Percentiles rank a stretch among this genome's conserved stretches.
Evolutionary conservation across 345 rosid species (phyloP).

Genomic region (Eucalyptus sp.): DNA sequence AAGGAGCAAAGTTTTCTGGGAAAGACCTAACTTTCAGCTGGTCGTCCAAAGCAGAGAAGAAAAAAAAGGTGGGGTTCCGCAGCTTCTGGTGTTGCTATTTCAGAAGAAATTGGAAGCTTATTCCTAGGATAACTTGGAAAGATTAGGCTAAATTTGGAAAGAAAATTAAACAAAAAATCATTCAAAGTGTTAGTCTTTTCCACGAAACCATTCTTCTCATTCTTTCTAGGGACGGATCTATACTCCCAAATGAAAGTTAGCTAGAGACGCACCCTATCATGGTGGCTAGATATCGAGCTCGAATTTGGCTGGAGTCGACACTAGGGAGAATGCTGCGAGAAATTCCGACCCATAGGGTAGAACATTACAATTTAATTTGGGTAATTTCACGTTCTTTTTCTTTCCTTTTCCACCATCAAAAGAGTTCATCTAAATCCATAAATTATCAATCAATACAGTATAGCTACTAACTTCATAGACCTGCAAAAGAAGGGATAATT

Average conservation of each 20-base stretch:
- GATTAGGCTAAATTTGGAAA: neutral
- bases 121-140: neutral
- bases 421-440: neutral
- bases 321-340: neutral
- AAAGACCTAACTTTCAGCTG: neutral
- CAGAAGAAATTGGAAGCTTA: neutral
- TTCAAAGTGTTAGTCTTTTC: neutral
- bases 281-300: neutral
- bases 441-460: neutral
- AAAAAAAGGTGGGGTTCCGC: neutral
- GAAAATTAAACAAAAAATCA: neutral
- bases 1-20: neutral
- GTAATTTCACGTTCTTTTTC: neutral
- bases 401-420: neutral
- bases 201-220: neutral
- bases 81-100: neutral
- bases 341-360: neutral
- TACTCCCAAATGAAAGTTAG: neutral
- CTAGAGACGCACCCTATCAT: rapidly evolving
- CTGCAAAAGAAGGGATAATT: neutral
- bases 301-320: neutral
- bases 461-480: neutral
- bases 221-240: neutral
- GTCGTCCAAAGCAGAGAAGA: neutral
- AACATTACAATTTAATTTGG: neutral